Evolutionary conservation across 345 rosid genomes (phyloP).

Genomic region (Limnanthes douglasii): DNA sequence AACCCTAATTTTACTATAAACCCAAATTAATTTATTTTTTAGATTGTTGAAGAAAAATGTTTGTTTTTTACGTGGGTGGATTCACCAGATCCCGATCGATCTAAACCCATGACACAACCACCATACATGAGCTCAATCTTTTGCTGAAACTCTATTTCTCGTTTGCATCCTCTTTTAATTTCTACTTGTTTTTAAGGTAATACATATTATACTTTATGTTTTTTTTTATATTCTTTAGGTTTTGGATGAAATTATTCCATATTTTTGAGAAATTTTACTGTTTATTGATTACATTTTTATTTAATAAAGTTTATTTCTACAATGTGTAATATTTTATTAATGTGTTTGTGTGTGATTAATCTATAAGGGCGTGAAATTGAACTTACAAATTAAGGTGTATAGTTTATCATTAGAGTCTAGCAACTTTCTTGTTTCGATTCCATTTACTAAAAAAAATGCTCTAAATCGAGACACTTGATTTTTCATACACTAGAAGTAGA

Average conservation of each 20-base stretch:
- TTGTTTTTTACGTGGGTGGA: too few species aligned
- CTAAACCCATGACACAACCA: conserved; percentile 19
- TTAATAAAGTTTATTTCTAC: too few species aligned
- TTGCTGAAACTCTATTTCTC: conserved; percentile 37
- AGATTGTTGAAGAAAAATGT: too few species aligned
- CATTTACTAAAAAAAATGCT: conserved; percentile 42
- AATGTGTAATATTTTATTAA: background rate
- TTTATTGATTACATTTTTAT: background rate
- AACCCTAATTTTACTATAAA: too few species aligned
- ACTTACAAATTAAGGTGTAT: conserved; percentile 20
- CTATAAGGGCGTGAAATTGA: conserved; percentile 52
- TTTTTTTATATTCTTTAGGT: background rate
- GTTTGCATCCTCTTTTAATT: conserved; percentile 55
- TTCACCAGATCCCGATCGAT: too few species aligned
- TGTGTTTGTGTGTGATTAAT: background rate
- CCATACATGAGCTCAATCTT: conserved; percentile 39
- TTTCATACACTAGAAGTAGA: conserved; percentile 6
- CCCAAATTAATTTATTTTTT: too few species aligned
- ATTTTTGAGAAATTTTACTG: background rate
- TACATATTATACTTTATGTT: background rate
- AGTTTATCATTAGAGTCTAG: conserved; percentile 17
- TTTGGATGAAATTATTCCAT: too few species aligned
- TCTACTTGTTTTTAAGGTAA: conserved; percentile 68
- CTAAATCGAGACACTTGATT: conserved; percentile 17
- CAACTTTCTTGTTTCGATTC: conserved; percentile 57